phyloP scores from a whole-genome alignment of 768 basidiomycete genomes.

The Mycena galopus region DNA sequence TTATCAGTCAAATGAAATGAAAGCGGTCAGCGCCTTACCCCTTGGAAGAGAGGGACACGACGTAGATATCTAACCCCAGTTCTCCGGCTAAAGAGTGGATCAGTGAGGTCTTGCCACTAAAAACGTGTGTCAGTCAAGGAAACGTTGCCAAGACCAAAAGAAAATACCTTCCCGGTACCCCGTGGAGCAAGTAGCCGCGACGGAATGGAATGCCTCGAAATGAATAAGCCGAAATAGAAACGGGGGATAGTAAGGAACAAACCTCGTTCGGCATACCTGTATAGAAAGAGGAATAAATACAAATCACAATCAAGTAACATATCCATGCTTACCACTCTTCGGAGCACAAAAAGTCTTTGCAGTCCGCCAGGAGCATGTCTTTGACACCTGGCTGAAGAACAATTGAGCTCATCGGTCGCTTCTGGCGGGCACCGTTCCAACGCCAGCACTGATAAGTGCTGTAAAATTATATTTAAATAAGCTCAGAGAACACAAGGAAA shows the following conservation, averaged over 20 bases:
- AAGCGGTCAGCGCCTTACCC: slow-evolving; percentile 62
- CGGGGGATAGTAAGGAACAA: slow-evolving; percentile 40
- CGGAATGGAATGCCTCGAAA: slow-evolving; percentile 86
- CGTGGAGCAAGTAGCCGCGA: slow-evolving; percentile 86
- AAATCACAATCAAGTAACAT: slow-evolving; percentile 33
- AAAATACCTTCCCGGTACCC: slow-evolving; percentile 84
- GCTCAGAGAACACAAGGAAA: slow-evolving; percentile 31
- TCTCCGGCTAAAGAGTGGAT: slow-evolving; percentile 90
- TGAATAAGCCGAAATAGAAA: slow-evolving; percentile 23
- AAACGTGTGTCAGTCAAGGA: slow-evolving; percentile 24
- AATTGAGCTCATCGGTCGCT: slow-evolving; percentile 93
- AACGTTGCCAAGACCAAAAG: slow-evolving; percentile 21
- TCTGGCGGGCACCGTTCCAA: slow-evolving; percentile 90
- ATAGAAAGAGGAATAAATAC: slow-evolving; percentile 37
- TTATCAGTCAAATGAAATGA: slow-evolving; percentile 31
- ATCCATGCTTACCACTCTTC: slow-evolving; percentile 81
- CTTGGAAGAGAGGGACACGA: slow-evolving; percentile 89
- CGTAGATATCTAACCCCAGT: slow-evolving; percentile 90
- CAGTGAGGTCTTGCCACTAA: slow-evolving; percentile 87
- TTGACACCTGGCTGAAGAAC: slow-evolving; percentile 91
- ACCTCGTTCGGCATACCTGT: slow-evolving; percentile 93
- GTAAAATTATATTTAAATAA: slow-evolving; percentile 28
- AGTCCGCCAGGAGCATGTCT: slow-evolving; percentile 91
- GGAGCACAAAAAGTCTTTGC: slow-evolving; percentile 86
- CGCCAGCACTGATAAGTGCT: slow-evolving; percentile 86